Evolutionary conservation across 352 stramenopile species (phyloP).

Genomic region (Pythium phragmiticola): DNA sequence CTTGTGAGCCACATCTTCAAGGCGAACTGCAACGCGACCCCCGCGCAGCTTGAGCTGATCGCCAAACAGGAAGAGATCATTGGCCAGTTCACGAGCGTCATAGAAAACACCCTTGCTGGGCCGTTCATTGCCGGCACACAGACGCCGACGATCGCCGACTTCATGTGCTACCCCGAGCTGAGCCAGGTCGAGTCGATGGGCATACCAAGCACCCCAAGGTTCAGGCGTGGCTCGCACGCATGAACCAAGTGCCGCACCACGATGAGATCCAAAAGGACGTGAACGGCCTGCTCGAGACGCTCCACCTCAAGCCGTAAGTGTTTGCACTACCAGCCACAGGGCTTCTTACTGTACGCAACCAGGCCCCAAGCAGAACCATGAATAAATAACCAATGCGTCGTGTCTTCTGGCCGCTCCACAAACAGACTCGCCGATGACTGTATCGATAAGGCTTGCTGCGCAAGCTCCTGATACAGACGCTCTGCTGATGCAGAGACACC

Average conservation of each 20-base stretch:
- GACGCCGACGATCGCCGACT: constrained; percentile 58
- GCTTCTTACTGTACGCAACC: too few relatives aligned
- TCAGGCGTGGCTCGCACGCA: constrained; percentile 17
- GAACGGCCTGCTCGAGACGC: constrained; percentile 19
- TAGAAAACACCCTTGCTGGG: constrained; percentile 45
- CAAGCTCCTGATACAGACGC: too few relatives aligned
- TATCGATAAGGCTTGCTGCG: too few relatives aligned
- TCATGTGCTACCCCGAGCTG: constrained; percentile 57
- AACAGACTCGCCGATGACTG: too few relatives aligned
- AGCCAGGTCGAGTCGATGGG: constrained; percentile 48
- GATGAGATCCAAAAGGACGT: constrained; percentile 40
- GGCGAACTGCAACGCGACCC: constrained; percentile 1
- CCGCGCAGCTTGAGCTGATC: constrained; percentile 12
- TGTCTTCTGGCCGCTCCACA: too few relatives aligned
- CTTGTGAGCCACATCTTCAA: constrained; percentile 12
- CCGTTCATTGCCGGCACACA: constrained; percentile 46
- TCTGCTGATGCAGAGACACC: too few relatives aligned
- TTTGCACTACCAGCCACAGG: too few relatives aligned
- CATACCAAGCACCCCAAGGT: constrained; percentile 21
- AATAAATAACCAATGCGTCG: too few relatives aligned
- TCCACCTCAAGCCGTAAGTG: constrained; percentile 3
- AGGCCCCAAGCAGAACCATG: too few relatives aligned
- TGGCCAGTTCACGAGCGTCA: not conserved
- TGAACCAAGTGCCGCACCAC: constrained; percentile 34
- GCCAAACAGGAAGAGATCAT: constrained; percentile 22